Conservation (phyloP, 768 basidiomycete genomes). For the Lepiota subincarnata region DNA sequence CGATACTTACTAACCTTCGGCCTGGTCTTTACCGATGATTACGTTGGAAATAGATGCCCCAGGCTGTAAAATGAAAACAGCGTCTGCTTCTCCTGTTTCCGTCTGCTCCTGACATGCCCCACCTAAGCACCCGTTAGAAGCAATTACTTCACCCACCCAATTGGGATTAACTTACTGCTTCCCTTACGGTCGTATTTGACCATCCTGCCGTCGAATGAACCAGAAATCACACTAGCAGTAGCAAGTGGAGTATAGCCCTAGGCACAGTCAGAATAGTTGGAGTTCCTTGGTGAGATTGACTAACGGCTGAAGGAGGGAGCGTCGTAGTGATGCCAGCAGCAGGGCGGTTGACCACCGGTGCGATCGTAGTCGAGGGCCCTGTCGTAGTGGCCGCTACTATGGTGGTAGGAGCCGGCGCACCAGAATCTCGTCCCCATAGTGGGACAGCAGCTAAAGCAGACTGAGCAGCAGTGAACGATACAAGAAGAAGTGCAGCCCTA, state of each 20-base stretch:
- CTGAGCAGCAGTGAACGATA: slow-evolving; percentile 2
- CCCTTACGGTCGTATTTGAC: slow-evolving; percentile 25
- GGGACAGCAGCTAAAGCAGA: slow-evolving; percentile 18
- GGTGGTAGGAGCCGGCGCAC: neutral
- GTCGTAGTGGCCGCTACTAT: neutral
- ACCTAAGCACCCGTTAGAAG: slow-evolving; percentile 11
- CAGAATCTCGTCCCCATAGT: slow-evolving; percentile 17
- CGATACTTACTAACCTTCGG: slow-evolving; percentile 18
- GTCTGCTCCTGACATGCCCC: slow-evolving; percentile 23
- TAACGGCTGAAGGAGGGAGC: slow-evolving; percentile 24
- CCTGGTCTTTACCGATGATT: slow-evolving; percentile 25
- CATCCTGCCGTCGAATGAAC: slow-evolving; percentile 25
- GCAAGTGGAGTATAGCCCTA: slow-evolving; percentile 25
- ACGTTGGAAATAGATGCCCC: slow-evolving; percentile 27
- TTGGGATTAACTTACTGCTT: slow-evolving; percentile 19
- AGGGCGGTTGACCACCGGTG: slow-evolving; percentile 12
- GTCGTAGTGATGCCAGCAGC: slow-evolving; percentile 21
- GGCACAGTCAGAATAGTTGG: neutral
- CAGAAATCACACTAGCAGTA: slow-evolving; percentile 24
- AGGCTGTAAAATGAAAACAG: slow-evolving; percentile 25
- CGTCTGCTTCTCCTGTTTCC: slow-evolving; percentile 25
- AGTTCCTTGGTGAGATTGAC: neutral
- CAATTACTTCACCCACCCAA: neutral
- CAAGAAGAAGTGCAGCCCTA: neutral
- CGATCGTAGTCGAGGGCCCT: neutral